Evolutionary conservation across 1,284 basidiomycete species (phyloP).

Genomic region (Phaffia rhodozyma): DNA sequence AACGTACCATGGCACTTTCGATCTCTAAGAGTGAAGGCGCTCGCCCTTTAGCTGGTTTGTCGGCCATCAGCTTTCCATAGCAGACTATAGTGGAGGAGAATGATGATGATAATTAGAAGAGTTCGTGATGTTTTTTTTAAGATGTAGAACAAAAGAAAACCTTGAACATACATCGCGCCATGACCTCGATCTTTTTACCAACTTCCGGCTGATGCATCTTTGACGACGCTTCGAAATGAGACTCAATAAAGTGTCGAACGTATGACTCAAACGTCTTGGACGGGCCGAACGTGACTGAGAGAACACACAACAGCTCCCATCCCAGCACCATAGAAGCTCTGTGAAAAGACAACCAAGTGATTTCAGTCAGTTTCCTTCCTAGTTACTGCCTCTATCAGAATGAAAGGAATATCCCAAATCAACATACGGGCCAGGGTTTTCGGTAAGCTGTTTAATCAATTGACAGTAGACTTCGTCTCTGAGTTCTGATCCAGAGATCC

Average conservation of each 20-base stretch:
- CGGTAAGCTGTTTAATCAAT: conserved; percentile 73
- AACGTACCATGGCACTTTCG: conserved; percentile 64
- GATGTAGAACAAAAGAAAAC: not conserved
- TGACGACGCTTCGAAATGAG: not conserved
- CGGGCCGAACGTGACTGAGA: conserved; percentile 75
- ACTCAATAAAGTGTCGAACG: conserved; percentile 45
- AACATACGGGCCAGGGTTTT: conserved; percentile 62
- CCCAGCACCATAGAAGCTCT: conserved; percentile 76
- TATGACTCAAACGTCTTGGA: conserved; percentile 80
- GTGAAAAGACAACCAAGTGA: not conserved
- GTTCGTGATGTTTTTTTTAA: too few species aligned
- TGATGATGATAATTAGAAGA: too few species aligned
- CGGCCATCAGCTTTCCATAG: conserved; percentile 58
- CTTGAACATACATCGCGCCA: conserved; percentile 54
- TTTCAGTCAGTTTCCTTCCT: not conserved
- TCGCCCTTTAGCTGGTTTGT: conserved; percentile 51
- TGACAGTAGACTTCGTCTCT: conserved; percentile 88
- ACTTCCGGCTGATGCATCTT: conserved; percentile 47
- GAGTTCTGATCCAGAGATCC: conserved; percentile 62
- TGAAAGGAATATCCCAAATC: not conserved
- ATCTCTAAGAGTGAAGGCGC: conserved; percentile 50
- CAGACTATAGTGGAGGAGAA: conserved; percentile 40
- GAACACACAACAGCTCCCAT: conserved; percentile 80
- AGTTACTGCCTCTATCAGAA: not conserved
- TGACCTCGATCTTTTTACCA: conserved; percentile 66